Evolutionary conservation across 2,329 filamentous ascomycete species (phyloP).

Genomic region (Moelleriella libera): DNA sequence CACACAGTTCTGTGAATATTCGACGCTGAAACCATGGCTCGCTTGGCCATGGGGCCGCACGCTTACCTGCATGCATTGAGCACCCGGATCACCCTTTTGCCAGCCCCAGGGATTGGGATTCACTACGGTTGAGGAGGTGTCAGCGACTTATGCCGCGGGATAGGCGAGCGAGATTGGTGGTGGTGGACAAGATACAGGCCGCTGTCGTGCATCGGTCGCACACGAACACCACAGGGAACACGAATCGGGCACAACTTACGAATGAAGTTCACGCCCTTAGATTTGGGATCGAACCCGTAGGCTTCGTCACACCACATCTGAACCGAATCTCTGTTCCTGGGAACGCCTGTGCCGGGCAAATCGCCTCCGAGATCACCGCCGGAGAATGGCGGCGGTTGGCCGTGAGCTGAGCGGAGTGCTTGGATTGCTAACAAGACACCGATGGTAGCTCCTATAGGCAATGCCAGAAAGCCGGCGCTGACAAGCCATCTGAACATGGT

Average conservation of each 20-base stretch:
- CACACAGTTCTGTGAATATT: no score
- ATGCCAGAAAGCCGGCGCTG: constrained; percentile 32
- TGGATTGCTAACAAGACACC: constrained; percentile 35
- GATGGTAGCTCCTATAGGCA: constrained; percentile 34
- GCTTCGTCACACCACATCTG: constrained; percentile 26
- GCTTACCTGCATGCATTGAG: constrained; percentile 39
- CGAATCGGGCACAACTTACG: constrained; percentile 20
- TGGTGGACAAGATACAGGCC: no score
- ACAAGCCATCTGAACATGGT: constrained; percentile 29
- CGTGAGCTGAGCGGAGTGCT: constrained; percentile 24
- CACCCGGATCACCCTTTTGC: constrained; percentile 19
- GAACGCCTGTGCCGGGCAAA: constrained; percentile 2
- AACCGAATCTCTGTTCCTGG: constrained; percentile 18
- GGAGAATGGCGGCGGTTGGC: constrained; percentile 28
- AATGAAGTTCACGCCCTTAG: constrained; percentile 29
- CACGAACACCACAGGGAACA: not conserved
- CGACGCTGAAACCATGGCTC: not conserved
- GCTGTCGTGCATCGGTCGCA: not conserved
- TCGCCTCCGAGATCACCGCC: constrained; percentile 9
- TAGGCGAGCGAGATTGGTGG: not conserved
- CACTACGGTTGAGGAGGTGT: constrained; percentile 18
- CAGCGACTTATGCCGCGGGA: not conserved
- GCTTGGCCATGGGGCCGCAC: not conserved
- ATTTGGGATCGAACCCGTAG: constrained; percentile 28
- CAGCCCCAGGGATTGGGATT: constrained; percentile 44